A percentile compares a stretch with the other conserved stretches of the same genome.
Evolutionary conservation across 1,139 yeast species (phyloP).

Genomic region (Yamadazyma siamensis): DNA sequence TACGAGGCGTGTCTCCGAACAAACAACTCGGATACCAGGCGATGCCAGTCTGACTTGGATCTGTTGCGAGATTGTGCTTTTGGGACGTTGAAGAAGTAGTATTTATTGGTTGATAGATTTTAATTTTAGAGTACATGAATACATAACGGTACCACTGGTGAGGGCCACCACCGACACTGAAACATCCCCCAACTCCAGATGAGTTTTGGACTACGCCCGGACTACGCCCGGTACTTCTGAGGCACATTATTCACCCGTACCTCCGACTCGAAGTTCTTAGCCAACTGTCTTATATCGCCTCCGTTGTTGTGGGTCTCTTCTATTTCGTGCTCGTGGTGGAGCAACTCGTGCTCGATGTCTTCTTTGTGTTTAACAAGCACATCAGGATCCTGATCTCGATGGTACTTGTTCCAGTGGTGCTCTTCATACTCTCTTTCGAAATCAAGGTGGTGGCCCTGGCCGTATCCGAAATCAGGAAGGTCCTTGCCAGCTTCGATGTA

Average conservation of each 20-base stretch:
- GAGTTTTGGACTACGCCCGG: too few relatives aligned
- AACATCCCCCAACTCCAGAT: too few relatives aligned
- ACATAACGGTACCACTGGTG: too few relatives aligned
- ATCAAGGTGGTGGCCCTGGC: conserved; percentile 96
- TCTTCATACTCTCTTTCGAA: conserved; percentile 91
- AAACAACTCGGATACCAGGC: conserved; percentile 30
- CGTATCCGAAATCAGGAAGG: conserved; percentile 90
- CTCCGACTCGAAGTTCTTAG: conserved; percentile 27
- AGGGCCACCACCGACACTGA: too few relatives aligned
- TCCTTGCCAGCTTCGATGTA: conserved; percentile 62
- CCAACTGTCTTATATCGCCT: conserved; percentile 38
- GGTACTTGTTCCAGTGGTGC: conserved; percentile 91
- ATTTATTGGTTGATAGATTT: background rate
- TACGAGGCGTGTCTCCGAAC: conserved; percentile 59
- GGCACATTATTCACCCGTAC: conserved; percentile 38
- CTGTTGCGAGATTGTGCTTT: conserved; percentile 37
- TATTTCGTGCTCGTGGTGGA: conserved; percentile 84
- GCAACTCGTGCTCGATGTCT: conserved; percentile 83
- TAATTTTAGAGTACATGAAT: background rate
- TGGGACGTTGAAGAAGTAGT: conserved; percentile 9
- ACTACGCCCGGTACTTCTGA: conserved; percentile 23
- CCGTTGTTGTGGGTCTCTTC: conserved; percentile 60
- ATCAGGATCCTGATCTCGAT: conserved; percentile 78
- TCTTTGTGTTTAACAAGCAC: conserved; percentile 78
- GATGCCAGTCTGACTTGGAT: conserved; percentile 34